These are phyloP conservation scores for Saprolegnia parasitica DNA, from an alignment of 352 stramenopile species.

Conservation along the genomic window DNA sequence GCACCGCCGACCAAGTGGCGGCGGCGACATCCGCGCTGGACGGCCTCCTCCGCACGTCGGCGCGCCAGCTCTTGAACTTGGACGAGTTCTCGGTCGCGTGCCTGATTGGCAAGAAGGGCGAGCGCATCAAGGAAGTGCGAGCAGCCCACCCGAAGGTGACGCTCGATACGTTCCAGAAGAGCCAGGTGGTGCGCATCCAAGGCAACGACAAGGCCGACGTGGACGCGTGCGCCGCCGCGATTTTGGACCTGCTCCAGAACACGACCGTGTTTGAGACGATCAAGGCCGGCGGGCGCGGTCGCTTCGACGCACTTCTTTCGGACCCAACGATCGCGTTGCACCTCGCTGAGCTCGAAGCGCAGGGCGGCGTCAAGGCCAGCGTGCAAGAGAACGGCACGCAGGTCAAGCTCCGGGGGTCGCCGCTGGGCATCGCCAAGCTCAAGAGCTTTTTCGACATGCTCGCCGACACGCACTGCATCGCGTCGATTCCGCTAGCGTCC, in stretches of 20 bases:
- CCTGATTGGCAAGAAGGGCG: conserved; percentile 76
- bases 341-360: conserved; percentile 64
- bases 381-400: conserved; percentile 63
- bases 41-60: conserved; percentile 63
- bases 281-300: conserved; percentile 34
- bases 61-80: conserved; percentile 67
- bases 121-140: conserved; percentile 69
- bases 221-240: conserved; percentile 51
- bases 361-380: conserved; percentile 59
- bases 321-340: conserved; percentile 51
- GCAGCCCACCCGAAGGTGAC: conserved; percentile 54
- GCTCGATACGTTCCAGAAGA: conserved; percentile 64
- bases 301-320: conserved; percentile 58
- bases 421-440: conserved; percentile 59
- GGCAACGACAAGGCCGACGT: conserved; percentile 49
- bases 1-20: conserved; percentile 59
- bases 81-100: conserved; percentile 66
- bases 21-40: conserved; percentile 48
- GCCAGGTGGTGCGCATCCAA: conserved; percentile 69
- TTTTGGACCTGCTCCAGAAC: conserved; percentile 58
- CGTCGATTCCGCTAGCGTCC: conserved; percentile 54
- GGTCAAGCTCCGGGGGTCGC: conserved; percentile 64
- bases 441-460: conserved; percentile 78
- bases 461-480: conserved; percentile 49
- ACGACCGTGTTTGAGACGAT: conserved; percentile 63